A percentile compares a stretch with the other conserved stretches of the same genome.
Conservation (phyloP, 2,329 filamentous ascomycete genomes). For the Didymella pinodella region DNA sequence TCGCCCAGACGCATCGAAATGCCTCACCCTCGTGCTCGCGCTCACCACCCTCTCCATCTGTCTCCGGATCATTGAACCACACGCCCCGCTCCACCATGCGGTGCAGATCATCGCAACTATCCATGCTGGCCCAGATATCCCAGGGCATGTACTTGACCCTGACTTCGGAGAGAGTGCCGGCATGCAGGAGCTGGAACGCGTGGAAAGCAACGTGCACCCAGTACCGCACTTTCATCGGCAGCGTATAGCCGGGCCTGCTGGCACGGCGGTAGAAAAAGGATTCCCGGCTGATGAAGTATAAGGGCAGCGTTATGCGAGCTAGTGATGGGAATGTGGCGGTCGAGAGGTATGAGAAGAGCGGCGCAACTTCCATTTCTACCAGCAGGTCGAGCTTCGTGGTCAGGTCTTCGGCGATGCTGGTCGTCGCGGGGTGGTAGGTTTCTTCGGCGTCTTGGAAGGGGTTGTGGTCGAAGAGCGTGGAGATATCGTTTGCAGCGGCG, state of each 20-base stretch:
- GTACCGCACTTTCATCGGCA: slow-evolving; percentile 45
- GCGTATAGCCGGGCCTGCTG: slow-evolving; percentile 32
- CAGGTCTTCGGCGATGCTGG: slow-evolving; percentile 33
- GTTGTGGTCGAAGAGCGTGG: slow-evolving; percentile 42
- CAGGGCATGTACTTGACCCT: slow-evolving; percentile 43
- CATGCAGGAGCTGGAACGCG: slow-evolving; percentile 36
- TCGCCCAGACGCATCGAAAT: slow-evolving; percentile 41
- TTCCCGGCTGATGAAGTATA: slow-evolving; percentile 44
- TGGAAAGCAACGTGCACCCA: slow-evolving; percentile 45
- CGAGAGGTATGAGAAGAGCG: slow-evolving; percentile 45
- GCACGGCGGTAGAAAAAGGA: slow-evolving; percentile 33
- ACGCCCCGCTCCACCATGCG: slow-evolving; percentile 40
- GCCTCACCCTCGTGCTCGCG: slow-evolving; percentile 43
- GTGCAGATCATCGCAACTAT: slow-evolving; percentile 40
- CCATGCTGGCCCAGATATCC: slow-evolving; percentile 49
- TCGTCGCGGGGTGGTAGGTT: slow-evolving; percentile 20
- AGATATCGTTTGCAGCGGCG: slow-evolving; percentile 35
- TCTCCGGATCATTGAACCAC: slow-evolving; percentile 34
- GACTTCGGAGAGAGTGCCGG: slow-evolving; percentile 31
- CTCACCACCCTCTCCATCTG: slow-evolving; percentile 28
- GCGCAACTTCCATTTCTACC: slow-evolving; percentile 43
- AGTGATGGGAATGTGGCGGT: slow-evolving; percentile 36
- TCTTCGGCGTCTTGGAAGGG: slow-evolving; percentile 45
- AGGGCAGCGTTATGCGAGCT: slow-evolving; percentile 40
- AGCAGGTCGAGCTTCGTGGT: slow-evolving; percentile 43